Evolutionary conservation across 2,329 filamentous ascomycete species (phyloP).

Genomic region (Cercospora sp.): DNA sequence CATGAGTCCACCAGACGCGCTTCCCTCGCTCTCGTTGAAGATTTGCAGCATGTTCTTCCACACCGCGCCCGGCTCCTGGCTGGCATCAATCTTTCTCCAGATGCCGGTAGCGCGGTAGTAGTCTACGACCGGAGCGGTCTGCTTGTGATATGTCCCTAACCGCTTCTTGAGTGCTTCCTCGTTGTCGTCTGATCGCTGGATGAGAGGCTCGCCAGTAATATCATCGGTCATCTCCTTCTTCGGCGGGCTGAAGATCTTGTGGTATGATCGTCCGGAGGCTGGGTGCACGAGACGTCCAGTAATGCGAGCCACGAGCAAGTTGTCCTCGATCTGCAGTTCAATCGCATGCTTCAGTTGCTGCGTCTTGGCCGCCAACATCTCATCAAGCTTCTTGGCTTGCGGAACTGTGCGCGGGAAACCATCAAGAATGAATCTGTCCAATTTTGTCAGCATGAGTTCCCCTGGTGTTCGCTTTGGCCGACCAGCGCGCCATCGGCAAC

Average conservation of each 20-base stretch:
- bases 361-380: constrained; percentile 76
- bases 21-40: constrained; percentile 58
- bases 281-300: constrained; percentile 95
- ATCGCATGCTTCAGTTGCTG: constrained; percentile 92
- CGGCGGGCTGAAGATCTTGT: constrained; percentile 98
- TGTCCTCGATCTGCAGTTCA: constrained; percentile 95
- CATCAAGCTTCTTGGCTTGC: constrained; percentile 91
- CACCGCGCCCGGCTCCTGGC: constrained; percentile 91
- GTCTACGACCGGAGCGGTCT: constrained; percentile 86
- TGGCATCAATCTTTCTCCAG: constrained; percentile 93
- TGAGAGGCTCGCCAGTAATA: constrained; percentile 90
- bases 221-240: constrained; percentile 95
- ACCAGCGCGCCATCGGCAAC: background rate
- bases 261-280: constrained; percentile 93
- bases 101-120: constrained; percentile 99
- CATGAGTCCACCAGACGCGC: constrained; percentile 48
- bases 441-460: constrained; percentile 13
- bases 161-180: constrained; percentile 94
- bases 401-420: constrained; percentile 96
- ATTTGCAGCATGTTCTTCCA: constrained; percentile 90
- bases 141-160: constrained; percentile 85
- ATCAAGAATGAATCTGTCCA: constrained; percentile 87
- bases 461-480: background rate
- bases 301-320: constrained; percentile 89
- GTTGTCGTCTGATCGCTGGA: constrained; percentile 97